phyloP scores from a whole-genome alignment of 257 asterid species.

The Solanum medicagineum region DNA sequence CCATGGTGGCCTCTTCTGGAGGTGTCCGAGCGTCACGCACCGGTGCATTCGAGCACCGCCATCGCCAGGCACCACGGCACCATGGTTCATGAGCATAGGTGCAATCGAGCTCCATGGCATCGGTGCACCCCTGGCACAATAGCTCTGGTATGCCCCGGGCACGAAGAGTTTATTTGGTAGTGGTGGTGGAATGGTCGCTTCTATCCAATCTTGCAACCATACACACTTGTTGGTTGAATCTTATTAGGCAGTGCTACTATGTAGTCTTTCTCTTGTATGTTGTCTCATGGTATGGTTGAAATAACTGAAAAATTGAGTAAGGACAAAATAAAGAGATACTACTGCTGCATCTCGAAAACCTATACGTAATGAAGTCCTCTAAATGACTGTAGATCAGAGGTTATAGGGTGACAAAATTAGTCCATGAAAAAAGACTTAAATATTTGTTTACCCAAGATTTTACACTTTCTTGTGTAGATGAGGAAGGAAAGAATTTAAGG shows the following conservation, averaged over 20 bases:
- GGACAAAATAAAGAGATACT: background rate
- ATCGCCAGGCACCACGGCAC: no score
- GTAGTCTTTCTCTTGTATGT: background rate
- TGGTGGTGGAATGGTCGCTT: no score
- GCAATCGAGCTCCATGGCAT: no score
- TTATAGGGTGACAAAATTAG: background rate
- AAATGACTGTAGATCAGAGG: background rate
- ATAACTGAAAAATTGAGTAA: background rate
- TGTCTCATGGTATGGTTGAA: background rate
- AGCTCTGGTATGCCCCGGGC: no score
- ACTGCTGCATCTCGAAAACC: background rate
- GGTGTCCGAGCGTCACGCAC: no score
- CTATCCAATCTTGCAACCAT: no score
- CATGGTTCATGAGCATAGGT: no score
- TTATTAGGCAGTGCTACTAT: background rate
- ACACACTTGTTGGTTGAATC: background rate
- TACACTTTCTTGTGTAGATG: constrained; percentile 60
- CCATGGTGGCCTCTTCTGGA: no score
- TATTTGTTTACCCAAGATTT: constrained; percentile 50
- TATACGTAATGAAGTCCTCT: background rate
- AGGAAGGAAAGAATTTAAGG: constrained; percentile 85
- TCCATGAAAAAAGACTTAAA: constrained; percentile 23
- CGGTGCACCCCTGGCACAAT: no score
- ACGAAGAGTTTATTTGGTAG: no score
- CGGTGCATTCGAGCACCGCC: no score